Evolutionary conservation across 192 early-diverging fungal species (phyloP).

Genomic region (Pilobolus umbonatus): DNA sequence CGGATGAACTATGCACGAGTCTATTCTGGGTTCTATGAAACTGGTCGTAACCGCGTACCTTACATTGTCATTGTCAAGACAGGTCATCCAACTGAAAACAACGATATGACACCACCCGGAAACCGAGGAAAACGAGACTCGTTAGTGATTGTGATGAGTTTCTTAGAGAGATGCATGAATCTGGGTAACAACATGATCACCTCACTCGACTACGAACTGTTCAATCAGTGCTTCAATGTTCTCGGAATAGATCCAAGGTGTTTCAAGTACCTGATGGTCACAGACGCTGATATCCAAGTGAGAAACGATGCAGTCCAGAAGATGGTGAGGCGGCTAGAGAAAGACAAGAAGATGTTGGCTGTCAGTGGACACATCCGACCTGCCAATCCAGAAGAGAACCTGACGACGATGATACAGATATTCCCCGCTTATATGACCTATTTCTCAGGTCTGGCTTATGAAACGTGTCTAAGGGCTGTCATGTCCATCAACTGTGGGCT

Average conservation of each 20-base stretch:
- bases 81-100: constrained; percentile 43
- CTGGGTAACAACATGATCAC: constrained; percentile 56
- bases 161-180: constrained; percentile 66
- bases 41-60: constrained; percentile 48
- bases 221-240: constrained; percentile 59
- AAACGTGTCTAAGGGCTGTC: constrained; percentile 56
- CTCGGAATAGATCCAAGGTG: constrained; percentile 56
- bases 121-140: constrained; percentile 87
- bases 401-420: constrained; percentile 64
- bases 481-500: constrained; percentile 59
- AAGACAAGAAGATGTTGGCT: constrained; percentile 52
- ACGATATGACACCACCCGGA: constrained; percentile 23
- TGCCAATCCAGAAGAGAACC: constrained; percentile 52
- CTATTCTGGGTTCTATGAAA: constrained; percentile 58
- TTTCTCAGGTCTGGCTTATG: constrained; percentile 57
- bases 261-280: constrained; percentile 62
- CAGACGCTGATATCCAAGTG: constrained; percentile 64
- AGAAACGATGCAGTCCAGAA: constrained; percentile 46
- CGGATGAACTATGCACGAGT: constrained; percentile 61
- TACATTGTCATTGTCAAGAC: constrained; percentile 59
- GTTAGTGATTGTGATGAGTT: constrained; percentile 79
- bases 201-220: constrained; percentile 63
- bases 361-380: constrained; percentile 65
- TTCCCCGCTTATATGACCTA: constrained; percentile 63
- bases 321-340: constrained; percentile 51